Base-by-base conservation (phyloP, 306 rosid species). In the Fragaria nilgerrensis region DNA sequence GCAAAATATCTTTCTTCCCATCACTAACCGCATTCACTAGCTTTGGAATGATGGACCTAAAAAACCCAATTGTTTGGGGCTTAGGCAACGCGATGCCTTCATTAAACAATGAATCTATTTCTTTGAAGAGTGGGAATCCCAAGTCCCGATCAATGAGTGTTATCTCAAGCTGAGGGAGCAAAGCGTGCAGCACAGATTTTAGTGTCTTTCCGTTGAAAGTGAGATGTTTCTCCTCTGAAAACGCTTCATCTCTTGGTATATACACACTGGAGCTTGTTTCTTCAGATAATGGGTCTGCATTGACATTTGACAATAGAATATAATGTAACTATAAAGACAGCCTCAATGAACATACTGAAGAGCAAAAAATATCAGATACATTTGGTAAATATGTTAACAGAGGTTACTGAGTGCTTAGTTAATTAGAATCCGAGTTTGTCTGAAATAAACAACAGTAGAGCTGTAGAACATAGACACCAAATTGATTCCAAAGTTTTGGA, bases 191-290 rank as follows among this genome's bases (percentile, higher is more conserved):
- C 19, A 84, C 78, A 6, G 77, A 73, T 39, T 67, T 75, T 3
- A 79, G 15, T 12, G 86, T 19, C 56, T 50, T 81, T 7, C 71
- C 84, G 0, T 43, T 27, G 36, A 86, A 86, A 1, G 77, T 71
- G 10, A 48, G 3, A 9, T 79, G 41, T 62, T 83, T 83, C 39
- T 75, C 59, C 75, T 81, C 84, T 16, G 84, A 62, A 71, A 86
- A 83, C 36, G 76, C 50, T 72, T 86, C 89, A 27, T 86, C 89
- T 62, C 89, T 61, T 4, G 89, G 89, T 6, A 86, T 82, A 23
- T 84, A 84, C 25, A 81, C 69, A 34, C 32, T 47, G 20, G 32
- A 43, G 4, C 63, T 84, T 72, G 74, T 81, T 74, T 80, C 32
- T 72, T 86, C 89, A 13, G 84, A 75, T 39, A 45, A 19, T 25